Base-by-base conservation (phyloP, 208 protist species). In the Leishmania martiniquensis region DNA sequence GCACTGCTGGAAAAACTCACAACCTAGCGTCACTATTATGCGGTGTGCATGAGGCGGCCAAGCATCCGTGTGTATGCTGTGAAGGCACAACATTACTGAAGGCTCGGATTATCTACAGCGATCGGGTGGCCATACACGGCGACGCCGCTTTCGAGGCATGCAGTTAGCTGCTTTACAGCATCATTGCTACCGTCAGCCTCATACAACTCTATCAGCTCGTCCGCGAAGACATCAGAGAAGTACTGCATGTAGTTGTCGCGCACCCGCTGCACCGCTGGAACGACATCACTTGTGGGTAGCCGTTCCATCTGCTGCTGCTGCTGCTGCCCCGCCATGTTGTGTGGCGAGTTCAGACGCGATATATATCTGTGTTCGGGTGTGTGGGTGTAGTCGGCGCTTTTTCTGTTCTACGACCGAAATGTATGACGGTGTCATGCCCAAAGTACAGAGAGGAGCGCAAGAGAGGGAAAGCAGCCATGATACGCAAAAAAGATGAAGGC, bases 231-330 rank as follows among this genome's bases (percentile, higher is more conserved):
- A 62, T 96, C 91, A 2, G 93, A 93, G 78, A 98, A 94, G 52
- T 87, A 82, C 74, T 94, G 87, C 94, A 98, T 98, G 84, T 98
- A 98, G 32, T 86, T 86, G 77, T 98, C 93, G 10, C 91, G 80
- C 39, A 86, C 76, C 49, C 75, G 82, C 70, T 95, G 90, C 60
- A 87, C 83, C 49, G 79, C 78, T 17, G 85, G 78, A 17, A 76
- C 77, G 3, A 57, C 76, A 25, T 60, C 63, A n/a, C 59, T 76
- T 20, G 74, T 25, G 10, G 49, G 7, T 3, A 74, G 15, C 9
- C 20, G 37, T 17, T 29, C 70, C n/a, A 29, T 13, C 54, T 60
- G 25, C 51, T 62, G 51, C 52, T 12, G 49, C 54, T 60, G 25
- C 51, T 62, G 51, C 52, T 12, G 49, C 70, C n/a, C 51, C 34